These are phyloP conservation scores for Boletus vermiculosoides DNA, from an alignment of 768 basidiomycete genomes.

Conservation along the genomic window DNA sequence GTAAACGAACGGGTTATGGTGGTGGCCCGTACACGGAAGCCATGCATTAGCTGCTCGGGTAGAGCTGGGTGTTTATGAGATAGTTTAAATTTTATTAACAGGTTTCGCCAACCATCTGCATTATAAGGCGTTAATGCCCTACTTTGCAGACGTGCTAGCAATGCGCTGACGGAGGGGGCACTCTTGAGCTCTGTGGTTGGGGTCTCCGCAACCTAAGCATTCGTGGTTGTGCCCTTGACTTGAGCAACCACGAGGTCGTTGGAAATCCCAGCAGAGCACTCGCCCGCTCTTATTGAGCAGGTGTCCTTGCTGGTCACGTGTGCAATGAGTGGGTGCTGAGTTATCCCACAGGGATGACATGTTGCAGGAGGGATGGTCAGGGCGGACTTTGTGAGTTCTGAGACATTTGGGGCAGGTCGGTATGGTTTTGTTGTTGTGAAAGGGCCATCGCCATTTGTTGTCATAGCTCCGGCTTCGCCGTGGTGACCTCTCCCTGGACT, in stretches of 20 bases:
- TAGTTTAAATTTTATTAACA: neutral
- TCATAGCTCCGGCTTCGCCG: too few species aligned
- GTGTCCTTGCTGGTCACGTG: neutral
- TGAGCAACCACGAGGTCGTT: neutral
- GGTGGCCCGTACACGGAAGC: neutral
- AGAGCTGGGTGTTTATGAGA: neutral
- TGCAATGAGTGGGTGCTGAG: neutral
- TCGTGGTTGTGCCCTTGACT: neutral
- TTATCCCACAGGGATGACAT: neutral
- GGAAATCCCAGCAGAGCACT: neutral
- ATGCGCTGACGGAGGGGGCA: neutral
- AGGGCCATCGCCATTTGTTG: too few species aligned
- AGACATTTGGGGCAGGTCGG: conserved; percentile 1
- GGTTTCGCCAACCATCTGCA: fast-evolving
- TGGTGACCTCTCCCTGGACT: too few species aligned
- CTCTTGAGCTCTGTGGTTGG: neutral
- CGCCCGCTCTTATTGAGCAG: neutral
- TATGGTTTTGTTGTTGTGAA: too few species aligned
- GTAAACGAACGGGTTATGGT: neutral
- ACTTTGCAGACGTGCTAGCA: neutral
- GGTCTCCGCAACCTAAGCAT: neutral
- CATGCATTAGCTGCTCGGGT: too few species aligned
- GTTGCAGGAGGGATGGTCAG: neutral
- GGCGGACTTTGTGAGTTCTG: neutral
- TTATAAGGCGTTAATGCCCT: neutral